Evolutionary conservation across 129 eudicot genomes (phyloP).

Genomic region (Tagetes patula): DNA sequence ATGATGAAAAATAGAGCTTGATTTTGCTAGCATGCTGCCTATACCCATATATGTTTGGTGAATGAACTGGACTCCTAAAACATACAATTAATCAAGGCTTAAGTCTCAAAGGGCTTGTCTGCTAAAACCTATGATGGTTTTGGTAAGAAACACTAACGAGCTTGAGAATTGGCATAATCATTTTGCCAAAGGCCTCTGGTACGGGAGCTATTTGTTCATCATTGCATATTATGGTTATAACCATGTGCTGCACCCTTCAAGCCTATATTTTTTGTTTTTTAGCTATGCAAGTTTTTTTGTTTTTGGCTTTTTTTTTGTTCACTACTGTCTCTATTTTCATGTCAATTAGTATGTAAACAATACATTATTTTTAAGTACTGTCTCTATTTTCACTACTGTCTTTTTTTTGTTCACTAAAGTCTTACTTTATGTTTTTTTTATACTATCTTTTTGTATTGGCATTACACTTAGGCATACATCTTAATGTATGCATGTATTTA

Average conservation of each 20-base stretch:
- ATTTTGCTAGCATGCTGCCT: slow-evolving; percentile 9
- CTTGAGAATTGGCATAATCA: slow-evolving; percentile 61
- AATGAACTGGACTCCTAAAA: slow-evolving; percentile 44
- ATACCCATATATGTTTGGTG: slow-evolving; percentile 27
- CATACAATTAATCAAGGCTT: slow-evolving; percentile 59
- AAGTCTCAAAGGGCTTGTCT: slow-evolving; percentile 66
- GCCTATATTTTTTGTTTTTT: no score
- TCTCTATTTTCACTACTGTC: no score
- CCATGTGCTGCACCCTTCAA: neutral
- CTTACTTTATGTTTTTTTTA: no score
- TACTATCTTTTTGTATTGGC: no score
- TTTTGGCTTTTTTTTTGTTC: no score
- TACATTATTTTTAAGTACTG: no score
- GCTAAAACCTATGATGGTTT: slow-evolving; percentile 39
- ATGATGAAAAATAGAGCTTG: neutral
- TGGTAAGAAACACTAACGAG: slow-evolving; percentile 53
- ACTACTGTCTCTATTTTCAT: no score
- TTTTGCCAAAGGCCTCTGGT: slow-evolving; percentile 85
- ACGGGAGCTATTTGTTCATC: slow-evolving; percentile 42
- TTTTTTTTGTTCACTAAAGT: no score
- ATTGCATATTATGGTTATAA: slow-evolving; percentile 15
- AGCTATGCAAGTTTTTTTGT: no score
- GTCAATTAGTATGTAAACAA: no score
- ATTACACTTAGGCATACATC: no score
- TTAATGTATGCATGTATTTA: no score